Base-by-base conservation (phyloP, 208 protist genomes). In the Crithidia fasciculata region DNA sequence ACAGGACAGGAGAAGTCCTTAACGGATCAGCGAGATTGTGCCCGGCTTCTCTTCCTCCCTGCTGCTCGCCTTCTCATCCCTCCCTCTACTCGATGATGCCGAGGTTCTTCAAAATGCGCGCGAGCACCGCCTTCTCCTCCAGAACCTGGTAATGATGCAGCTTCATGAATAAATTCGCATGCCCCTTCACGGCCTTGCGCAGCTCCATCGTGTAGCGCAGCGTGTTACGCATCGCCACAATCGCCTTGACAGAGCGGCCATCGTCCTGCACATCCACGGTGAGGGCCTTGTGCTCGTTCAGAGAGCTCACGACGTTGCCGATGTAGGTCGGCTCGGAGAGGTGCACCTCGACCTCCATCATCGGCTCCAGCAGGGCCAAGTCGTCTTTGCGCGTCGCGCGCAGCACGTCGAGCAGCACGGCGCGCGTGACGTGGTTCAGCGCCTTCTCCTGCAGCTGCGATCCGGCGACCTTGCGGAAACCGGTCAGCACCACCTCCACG, bases 331-430 rank as follows among this genome's bases (percentile, higher is more conserved):
- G 16, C 58, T 97, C 93, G 2, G 89, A 87, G 7, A 97, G 71
- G 56, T 94, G 86, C 55, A 97, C 84, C 76, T 97, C 91, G 61
- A 96, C 83, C 67, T 84, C 77, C 87, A 97, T 97, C 85, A 95
- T 94, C 10, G 93, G 93, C 82, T 97, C 89, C 60, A 97, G 66
- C 49, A 93, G 70, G 12, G 84, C 83, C 2, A 91, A 60, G 54
- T 85, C 63, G 3, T 52, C 41, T 13, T 78, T 82, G 12, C 76
- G 75, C 4, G 78, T 80, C 8, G 76, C 52, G 8, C 81, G 68
- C 28, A 96, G 58, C 45, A 86, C 36, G n/a, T 81, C n/a, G 61
- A 86, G 61, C 52, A 96, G 61, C 9, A 84, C 70, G 13, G 77
- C 58, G 19, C 91, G 91, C 0, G 87, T 83, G 8, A 83, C 87